Base-by-base conservation (phyloP, 148 eudicot genomes). In the Fagopyrum homotropicum region DNA sequence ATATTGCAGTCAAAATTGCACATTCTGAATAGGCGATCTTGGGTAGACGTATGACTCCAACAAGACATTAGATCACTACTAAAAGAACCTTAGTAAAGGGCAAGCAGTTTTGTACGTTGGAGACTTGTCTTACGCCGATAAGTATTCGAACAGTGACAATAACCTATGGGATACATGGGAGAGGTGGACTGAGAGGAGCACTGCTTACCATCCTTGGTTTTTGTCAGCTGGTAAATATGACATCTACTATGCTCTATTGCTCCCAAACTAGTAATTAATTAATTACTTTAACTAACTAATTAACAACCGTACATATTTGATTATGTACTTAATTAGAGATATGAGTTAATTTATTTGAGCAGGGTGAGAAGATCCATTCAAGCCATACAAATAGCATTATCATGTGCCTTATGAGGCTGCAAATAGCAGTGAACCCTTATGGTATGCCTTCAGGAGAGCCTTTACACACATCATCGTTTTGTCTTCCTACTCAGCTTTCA, bases 391-490 rank as follows among this genome's bases (percentile, higher is more conserved):
- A 1, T 63, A 80, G 15, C 77, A 83, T 2, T 80, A 75, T 76
- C 81, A 55, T 45, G 77, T 73, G 1, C 86, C 86, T 73, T 90
- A 29, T n/a, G n/a, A n/a, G n/a, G n/a, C n/a, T n/a, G n/a, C n/a
- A n/a, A n/a, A n/a, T n/a, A n/a, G n/a, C n/a, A 87, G 88, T 51
- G 82, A 86, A 57, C 90, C 93, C 4, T 88, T 89, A 63, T 89
- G 90, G 90, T 87, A 89, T 76, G 87, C 93, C 10, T 78, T 89
- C 66, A 89, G 85, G 72, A 79, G 89, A 9, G 93, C 87, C 76
- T 85, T 90, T 0, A 73, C 89, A 83, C 89, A n/a, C n/a, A n/a
- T n/a, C n/a, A n/a, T n/a, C n/a, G n/a, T n/a, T n/a, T n/a, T n/a
- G n/a, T 85, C 89, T 51, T 85, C 93, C 45, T 89, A 89, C 69